Evolutionary conservation across 1,284 basidiomycete species (phyloP).

Genomic region (Cryptococcus floricola): DNA sequence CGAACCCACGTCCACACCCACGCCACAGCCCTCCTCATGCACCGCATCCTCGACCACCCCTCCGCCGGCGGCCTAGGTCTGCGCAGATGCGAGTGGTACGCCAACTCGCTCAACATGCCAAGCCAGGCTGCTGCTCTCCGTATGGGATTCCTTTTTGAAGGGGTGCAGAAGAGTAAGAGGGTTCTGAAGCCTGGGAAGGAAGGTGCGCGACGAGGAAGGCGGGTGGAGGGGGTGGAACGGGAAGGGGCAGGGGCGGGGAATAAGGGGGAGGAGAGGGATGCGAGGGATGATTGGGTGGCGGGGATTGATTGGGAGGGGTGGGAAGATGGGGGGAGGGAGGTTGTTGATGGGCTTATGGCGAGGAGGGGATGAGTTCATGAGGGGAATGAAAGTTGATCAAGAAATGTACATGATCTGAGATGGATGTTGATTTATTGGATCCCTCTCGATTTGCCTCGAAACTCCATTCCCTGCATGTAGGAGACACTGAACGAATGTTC

Average conservation of each 20-base stretch:
- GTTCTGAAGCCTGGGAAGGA: constrained; percentile 28
- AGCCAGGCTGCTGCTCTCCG: constrained; percentile 29
- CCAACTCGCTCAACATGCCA: constrained; percentile 31
- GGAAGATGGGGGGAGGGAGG: neutral
- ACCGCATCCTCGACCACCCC: constrained; percentile 33
- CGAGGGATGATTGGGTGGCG: neutral
- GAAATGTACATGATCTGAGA: too few relatives aligned
- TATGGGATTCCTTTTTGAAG: constrained; percentile 36
- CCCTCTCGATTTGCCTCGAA: too few relatives aligned
- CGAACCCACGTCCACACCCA: constrained; percentile 40
- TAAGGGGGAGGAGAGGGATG: neutral
- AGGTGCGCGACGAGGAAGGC: too few relatives aligned
- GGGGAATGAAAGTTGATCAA: neutral
- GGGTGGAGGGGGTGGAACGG: neutral
- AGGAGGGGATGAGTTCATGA: neutral
- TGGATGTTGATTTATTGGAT: too few relatives aligned
- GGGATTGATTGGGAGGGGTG: neutral
- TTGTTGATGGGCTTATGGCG: neutral
- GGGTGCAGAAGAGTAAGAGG: constrained; percentile 26
- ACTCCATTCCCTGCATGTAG: too few relatives aligned
- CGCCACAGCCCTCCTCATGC: constrained; percentile 37
- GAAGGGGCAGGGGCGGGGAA: neutral
- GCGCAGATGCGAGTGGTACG: constrained; percentile 41
- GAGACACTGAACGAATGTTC: too few relatives aligned
- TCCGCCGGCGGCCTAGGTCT: constrained; percentile 36